These are phyloP conservation scores for Aurinia saxatilis DNA, from an alignment of 345 rosid species.

Conservation along the genomic window DNA sequence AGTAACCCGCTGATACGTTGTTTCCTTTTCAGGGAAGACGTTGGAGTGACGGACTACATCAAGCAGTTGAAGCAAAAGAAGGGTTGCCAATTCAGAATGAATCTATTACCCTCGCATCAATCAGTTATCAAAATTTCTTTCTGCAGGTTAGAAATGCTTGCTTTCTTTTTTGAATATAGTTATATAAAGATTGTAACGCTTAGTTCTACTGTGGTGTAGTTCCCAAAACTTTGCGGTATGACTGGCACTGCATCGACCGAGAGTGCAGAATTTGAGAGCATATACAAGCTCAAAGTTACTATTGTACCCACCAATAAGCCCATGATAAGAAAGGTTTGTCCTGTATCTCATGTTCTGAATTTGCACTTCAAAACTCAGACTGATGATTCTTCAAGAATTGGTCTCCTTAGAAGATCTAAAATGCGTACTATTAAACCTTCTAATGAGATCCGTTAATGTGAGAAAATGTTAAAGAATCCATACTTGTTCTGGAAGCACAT, in stretches of 20 bases:
- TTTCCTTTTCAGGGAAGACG: constrained; percentile 66
- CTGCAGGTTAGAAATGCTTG: constrained; percentile 61
- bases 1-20: not conserved
- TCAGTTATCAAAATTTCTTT: constrained; percentile 96
- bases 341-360: not conserved
- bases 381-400: not conserved
- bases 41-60: constrained; percentile 99
- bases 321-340: constrained; percentile 88
- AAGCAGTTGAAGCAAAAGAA: constrained; percentile 99
- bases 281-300: constrained; percentile 93
- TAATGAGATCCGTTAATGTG: not conserved
- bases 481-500: constrained; percentile 1
- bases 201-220: constrained; percentile 37
- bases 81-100: constrained; percentile 94
- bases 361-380: not conserved
- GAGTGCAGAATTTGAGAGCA: constrained; percentile 95
- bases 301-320: constrained; percentile 96
- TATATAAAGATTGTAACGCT: constrained; percentile 2
- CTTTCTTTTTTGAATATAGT: constrained; percentile 15
- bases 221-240: constrained; percentile 98
- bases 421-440: not conserved
- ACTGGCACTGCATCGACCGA: constrained; percentile 99
- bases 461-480: not conserved
- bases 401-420: not conserved
- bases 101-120: constrained; percentile 92